These are phyloP conservation scores for Suillus spraguei DNA, from an alignment of 768 basidiomycete species.

Conservation along the genomic window DNA sequence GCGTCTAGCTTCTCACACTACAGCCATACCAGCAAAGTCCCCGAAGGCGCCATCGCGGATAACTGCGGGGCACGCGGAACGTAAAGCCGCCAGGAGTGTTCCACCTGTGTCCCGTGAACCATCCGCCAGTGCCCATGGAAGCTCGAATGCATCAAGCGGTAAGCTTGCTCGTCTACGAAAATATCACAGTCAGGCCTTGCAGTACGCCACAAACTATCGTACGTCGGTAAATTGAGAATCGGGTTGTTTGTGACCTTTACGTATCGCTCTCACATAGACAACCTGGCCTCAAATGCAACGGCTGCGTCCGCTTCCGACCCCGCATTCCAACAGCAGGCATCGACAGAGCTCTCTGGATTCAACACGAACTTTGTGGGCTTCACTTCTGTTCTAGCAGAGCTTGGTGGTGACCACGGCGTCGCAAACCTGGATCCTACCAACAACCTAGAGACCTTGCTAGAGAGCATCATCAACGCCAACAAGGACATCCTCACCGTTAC, in stretches of 20 bases:
- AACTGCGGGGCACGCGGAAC: background rate
- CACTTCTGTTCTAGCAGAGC: slow-evolving; percentile 27
- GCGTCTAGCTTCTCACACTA: background rate
- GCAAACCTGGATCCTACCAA: slow-evolving; percentile 49
- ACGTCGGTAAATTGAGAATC: background rate
- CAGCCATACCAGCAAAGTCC: background rate
- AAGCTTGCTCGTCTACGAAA: background rate
- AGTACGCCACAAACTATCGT: slow-evolving; percentile 3
- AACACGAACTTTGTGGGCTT: slow-evolving; percentile 37
- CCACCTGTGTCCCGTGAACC: background rate
- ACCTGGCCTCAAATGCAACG: slow-evolving; percentile 37
- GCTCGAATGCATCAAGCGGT: background rate
- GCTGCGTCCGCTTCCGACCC: slow-evolving; percentile 28
- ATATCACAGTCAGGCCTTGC: slow-evolving; percentile 1
- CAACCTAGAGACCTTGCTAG: slow-evolving; percentile 50
- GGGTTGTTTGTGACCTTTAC: background rate
- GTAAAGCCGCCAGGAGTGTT: background rate
- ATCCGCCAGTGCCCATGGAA: background rate
- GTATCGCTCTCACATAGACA: slow-evolving; percentile 24
- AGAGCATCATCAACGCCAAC: slow-evolving; percentile 47
- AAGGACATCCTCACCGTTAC: slow-evolving; percentile 46
- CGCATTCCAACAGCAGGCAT: slow-evolving; percentile 42
- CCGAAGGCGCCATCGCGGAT: background rate
- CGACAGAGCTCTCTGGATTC: slow-evolving; percentile 37
- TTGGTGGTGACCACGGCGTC: slow-evolving; percentile 48